Percentiles rank a stretch among this genome's conserved stretches.
Evolutionary conservation across 495 filamentous ascomycete species (phyloP).

Genomic region (Penicillium canescens): DNA sequence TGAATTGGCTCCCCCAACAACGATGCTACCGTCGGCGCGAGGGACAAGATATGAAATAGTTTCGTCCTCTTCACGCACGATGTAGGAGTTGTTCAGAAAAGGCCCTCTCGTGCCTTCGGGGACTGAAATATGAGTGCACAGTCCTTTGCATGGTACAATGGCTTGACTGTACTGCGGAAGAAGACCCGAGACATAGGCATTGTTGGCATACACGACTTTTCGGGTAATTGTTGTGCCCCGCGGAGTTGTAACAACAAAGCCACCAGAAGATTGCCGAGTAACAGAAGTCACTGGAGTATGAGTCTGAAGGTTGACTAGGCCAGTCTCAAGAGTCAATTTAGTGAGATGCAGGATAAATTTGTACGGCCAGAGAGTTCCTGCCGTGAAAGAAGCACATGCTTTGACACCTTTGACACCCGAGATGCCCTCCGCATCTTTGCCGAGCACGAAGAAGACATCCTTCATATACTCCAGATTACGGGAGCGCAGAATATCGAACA

Average conservation of each 20-base stretch:
- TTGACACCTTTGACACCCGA: slow-evolving; percentile 35
- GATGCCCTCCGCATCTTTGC: slow-evolving; percentile 30
- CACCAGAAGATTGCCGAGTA: slow-evolving; percentile 20
- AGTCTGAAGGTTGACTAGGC: slow-evolving; percentile 59
- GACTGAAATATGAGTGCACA: slow-evolving; percentile 67
- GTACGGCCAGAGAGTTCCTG: slow-evolving; percentile 66
- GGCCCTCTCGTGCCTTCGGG: slow-evolving; percentile 54
- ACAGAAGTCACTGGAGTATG: slow-evolving; percentile 55
- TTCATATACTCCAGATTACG: slow-evolving; percentile 28
- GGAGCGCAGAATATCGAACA: slow-evolving; percentile 28
- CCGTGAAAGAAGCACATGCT: slow-evolving; percentile 37
- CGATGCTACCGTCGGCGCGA: slow-evolving; percentile 68
- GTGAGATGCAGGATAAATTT: slow-evolving; percentile 62
- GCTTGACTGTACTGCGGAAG: slow-evolving; percentile 55
- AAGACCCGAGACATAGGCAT: slow-evolving; percentile 66
- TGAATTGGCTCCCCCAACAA: slow-evolving; percentile 60
- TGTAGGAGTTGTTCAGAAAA: slow-evolving; percentile 34
- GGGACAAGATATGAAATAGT: slow-evolving; percentile 61
- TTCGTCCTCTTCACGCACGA: slow-evolving; percentile 28
- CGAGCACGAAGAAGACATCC: slow-evolving; percentile 29
- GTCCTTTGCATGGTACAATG: slow-evolving; percentile 56
- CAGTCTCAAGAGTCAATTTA: slow-evolving; percentile 48
- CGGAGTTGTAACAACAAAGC: slow-evolving; percentile 53
- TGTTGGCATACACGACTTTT: slow-evolving; percentile 68
- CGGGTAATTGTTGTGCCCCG: slow-evolving; percentile 53